Evolutionary conservation across 2,329 filamentous ascomycete genomes (phyloP), one percentile per base, ranked within the genome.

Genomic region (Ophiostoma ips): DNA sequence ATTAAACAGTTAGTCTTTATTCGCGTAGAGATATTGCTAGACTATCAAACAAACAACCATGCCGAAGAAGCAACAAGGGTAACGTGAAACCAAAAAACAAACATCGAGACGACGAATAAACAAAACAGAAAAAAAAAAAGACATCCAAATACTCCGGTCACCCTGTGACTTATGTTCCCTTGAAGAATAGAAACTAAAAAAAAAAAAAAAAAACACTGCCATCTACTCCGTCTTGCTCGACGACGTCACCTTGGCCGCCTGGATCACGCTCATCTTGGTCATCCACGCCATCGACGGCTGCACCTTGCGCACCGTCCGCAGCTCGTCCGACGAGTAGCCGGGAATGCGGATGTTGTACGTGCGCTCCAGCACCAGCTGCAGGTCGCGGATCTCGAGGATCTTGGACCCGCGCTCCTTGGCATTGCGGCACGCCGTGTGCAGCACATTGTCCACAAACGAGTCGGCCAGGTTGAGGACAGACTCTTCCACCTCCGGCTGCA

Each of bases 401-500:
- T 90, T 87, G 37, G 86, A 90, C 7, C 88, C 86, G 48, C 92
- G 87, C 56, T 95, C 81, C 69, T 96, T 96, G 58, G 90, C 87
- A 53, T 95, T 83, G 59, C 85, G 83, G 69, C 90, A 96, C 15
- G 92, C 88, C 13, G 81, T 76, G 59, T 87, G 81, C 46, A 95
- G 79, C 37, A 98, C 84, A 58, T 84, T 86, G 65, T 98, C 92
- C 52, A 98, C 83, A 60, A 98, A 98, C 55, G 90, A 86, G 62
- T 98, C 92, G 16, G 90, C 89, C 59, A 95, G 79, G 61, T 81
- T 81, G 46, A 96, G 79, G 49, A 96, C 81, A 47, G 85, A 87
- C 87, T 96, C 90, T 76, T 98, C 92, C 46, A 95, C 90, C 58
- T 96, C 92, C 0, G 92, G 87, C 28, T 87, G 87, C 56, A 96